These are phyloP conservation scores for Nothopassalora personata DNA, from an alignment of 2,329 filamentous ascomycete species.

Conservation along the genomic window DNA sequence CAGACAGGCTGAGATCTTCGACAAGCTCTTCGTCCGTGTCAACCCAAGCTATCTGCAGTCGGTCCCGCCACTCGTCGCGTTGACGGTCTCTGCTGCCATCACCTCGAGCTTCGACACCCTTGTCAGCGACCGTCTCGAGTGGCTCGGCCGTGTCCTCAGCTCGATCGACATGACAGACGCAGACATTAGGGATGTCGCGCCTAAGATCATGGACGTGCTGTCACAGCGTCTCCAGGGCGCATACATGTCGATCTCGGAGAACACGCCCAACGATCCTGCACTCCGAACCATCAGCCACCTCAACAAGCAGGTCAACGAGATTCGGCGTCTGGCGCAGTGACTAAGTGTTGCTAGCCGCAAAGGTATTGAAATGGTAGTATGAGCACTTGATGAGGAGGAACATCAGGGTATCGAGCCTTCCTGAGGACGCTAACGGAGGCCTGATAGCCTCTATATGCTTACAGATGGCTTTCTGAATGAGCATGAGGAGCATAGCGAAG, in stretches of 20 bases:
- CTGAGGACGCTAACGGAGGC: background rate
- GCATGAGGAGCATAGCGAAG: background rate
- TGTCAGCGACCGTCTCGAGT: slow-evolving; percentile 51
- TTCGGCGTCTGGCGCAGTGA: slow-evolving; percentile 18
- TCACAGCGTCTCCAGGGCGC: slow-evolving; percentile 52
- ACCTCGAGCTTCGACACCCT: slow-evolving; percentile 52
- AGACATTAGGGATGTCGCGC: slow-evolving; percentile 53
- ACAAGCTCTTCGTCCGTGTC: slow-evolving; percentile 54
- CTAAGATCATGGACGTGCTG: slow-evolving; percentile 57
- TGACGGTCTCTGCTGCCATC: slow-evolving; percentile 60
- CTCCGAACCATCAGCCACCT: slow-evolving; percentile 32
- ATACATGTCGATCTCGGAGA: slow-evolving; percentile 54
- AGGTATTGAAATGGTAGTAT: slow-evolving; percentile 8
- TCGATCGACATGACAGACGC: slow-evolving; percentile 43
- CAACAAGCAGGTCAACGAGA: slow-evolving; percentile 27
- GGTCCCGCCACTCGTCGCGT: slow-evolving; percentile 53
- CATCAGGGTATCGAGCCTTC: background rate
- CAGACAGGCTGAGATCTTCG: slow-evolving; percentile 56
- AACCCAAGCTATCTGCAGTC: slow-evolving; percentile 52
- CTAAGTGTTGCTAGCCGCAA: slow-evolving; percentile 11
- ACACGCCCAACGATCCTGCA: slow-evolving; percentile 43
- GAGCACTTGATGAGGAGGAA: background rate
- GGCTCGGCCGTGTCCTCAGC: slow-evolving; percentile 53
- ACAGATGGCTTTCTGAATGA: background rate
- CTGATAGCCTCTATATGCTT: background rate